A percentile compares a stretch with the other conserved stretches of the same genome.
Conservation (phyloP, 768 basidiomycete species). For the Erythrobasidium yunnanense region DNA sequence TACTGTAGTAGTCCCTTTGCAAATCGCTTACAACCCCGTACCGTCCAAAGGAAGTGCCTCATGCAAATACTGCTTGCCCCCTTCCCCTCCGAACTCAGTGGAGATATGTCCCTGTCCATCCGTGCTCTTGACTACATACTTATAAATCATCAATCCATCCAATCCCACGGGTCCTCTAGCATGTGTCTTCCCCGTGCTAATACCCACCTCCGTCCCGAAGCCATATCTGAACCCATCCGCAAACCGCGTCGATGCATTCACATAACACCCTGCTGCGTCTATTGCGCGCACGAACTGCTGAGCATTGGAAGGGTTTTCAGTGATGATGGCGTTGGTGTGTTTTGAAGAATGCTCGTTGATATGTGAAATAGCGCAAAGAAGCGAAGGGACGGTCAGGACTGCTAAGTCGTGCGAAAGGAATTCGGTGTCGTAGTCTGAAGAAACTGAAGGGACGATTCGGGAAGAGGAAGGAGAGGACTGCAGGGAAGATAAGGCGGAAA, state of each 20-base stretch:
- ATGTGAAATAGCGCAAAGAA: slow-evolving; percentile 65
- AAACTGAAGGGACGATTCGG: slow-evolving; percentile 49
- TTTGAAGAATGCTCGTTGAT: slow-evolving; percentile 90
- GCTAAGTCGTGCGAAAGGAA: slow-evolving; percentile 77
- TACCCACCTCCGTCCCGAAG: slow-evolving; percentile 95
- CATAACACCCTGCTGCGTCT: slow-evolving; percentile 81
- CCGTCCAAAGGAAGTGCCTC: slow-evolving; percentile 27
- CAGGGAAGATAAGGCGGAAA: slow-evolving; percentile 49
- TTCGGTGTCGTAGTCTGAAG: slow-evolving; percentile 69
- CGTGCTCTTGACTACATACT: slow-evolving; percentile 78
- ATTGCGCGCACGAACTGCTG: slow-evolving; percentile 73
- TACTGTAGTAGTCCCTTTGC: not conserved
- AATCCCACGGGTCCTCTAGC: slow-evolving; percentile 62
- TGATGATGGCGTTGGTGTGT: slow-evolving; percentile 88
- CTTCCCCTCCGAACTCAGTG: slow-evolving; percentile 68
- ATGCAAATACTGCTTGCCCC: slow-evolving; percentile 54
- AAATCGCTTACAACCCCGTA: not conserved
- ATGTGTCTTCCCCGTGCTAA: slow-evolving; percentile 91
- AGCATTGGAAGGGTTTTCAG: slow-evolving; percentile 55
- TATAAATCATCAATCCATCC: slow-evolving; percentile 88
- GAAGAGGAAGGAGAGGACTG: slow-evolving; percentile 33
- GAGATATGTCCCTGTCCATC: slow-evolving; percentile 68
- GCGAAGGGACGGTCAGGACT: slow-evolving; percentile 61
- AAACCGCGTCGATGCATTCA: slow-evolving; percentile 92
- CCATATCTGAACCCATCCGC: slow-evolving; percentile 95